Percentiles rank a stretch among this genome's conserved stretches.
phyloP scores from a whole-genome alignment of 257 asterid genomes.

The Solanum stenotomum region DNA sequence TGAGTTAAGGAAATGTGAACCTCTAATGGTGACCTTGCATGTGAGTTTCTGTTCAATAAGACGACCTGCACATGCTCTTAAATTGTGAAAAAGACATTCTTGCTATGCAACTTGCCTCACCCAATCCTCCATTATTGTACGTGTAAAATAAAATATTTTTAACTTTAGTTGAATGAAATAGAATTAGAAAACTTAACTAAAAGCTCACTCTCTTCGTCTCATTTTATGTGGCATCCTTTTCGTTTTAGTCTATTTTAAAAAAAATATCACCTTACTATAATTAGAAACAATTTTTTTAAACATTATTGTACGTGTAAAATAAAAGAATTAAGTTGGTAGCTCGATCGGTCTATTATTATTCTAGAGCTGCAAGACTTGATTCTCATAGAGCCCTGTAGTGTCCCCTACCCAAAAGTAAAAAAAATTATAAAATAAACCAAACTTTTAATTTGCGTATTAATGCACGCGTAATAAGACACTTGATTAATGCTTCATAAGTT shows the following conservation, averaged over 20 bases:
- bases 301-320: not conserved
- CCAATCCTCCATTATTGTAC: not conserved
- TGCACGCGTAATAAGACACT: not conserved
- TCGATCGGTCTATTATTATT: not conserved
- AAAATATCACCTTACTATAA: no score
- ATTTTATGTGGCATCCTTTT: no score
- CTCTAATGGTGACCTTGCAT: slow-evolving; percentile 3
- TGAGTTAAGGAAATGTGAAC: slow-evolving; percentile 9
- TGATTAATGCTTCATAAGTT: not conserved
- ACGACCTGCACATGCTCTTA: slow-evolving; percentile 25
- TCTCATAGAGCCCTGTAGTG: not conserved
- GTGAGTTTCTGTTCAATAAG: slow-evolving; percentile 16
- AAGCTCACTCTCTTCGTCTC: no score
- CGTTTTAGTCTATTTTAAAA: no score
- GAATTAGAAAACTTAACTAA: no score
- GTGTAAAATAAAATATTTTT: not conserved
- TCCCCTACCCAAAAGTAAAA: not conserved
- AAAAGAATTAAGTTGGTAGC: not conserved
- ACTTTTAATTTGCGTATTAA: not conserved
- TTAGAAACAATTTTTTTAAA: no score
- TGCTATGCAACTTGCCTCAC: not conserved
- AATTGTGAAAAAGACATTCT: not conserved
- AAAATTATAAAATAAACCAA: not conserved
- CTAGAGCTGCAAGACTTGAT: not conserved
- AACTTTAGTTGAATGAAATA: no score